Base-by-base conservation (phyloP, 345 rosid species). In the Draba incana region DNA sequence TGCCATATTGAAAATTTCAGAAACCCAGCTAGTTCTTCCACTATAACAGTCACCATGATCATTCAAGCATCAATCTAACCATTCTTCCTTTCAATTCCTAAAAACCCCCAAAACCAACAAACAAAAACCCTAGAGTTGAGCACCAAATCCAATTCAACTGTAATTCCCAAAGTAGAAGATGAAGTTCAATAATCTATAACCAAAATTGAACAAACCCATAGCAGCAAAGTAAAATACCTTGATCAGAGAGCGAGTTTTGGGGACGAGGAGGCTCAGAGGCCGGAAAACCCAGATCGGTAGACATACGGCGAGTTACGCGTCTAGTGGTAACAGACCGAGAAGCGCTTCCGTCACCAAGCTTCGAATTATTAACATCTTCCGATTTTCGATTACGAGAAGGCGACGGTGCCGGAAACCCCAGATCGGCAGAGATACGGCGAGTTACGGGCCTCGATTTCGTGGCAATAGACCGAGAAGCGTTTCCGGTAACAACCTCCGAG, bases 191-290 rank as follows among this genome's bases (percentile, higher is more conserved):
- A 43, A 1, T 10, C 49, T 56, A 65, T 0, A 52, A 46, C 35
- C 57, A 50, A 61, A 61, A 46, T 47, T 20, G 54, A 74, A 2
- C n/a, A 42, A 44, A 69, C 46, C 15, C 28, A 52, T 10, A 2
- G 7, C 55, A 65, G 57, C 6, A 25, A 4, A 42, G 50, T 14
- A 2, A 30, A 45, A 45, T 60, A 77, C 80, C 76, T 10, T 15
- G n/a, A 20, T 25, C 72, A 35, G 69, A 59, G 33, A 12, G 57
- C n/a, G 60, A 42, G 16, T 53, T 31, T 10, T 31, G 48, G 6
- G 68, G 56, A 23, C 62, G 71, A 33, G 67, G 8, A 55, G 79
- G 79, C 13, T 72, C 50, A 7, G 79, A 9, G n/a, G 73, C 53
- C 31, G 68, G 76, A 24, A 59, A 58, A 30, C 2, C 24, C 44